A percentile compares a stretch with the other conserved stretches of the same genome.
Evolutionary conservation across 768 basidiomycete species (phyloP).

Genomic region (Suillus discolor): DNA sequence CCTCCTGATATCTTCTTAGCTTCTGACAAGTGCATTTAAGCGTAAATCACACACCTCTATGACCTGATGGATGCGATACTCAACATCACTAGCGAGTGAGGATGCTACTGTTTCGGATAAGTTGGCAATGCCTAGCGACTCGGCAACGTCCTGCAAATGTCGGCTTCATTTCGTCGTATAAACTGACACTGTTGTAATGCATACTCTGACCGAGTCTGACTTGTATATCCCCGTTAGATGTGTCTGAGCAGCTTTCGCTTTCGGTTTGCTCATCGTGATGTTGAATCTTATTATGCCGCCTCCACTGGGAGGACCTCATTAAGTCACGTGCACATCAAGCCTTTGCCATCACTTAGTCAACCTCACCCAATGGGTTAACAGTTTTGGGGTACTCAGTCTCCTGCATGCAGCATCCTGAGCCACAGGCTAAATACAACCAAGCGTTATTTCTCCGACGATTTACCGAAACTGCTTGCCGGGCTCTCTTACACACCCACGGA

Average conservation of each 20-base stretch:
- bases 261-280: conserved; percentile 44
- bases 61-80: conserved; percentile 94
- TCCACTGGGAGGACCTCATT: not conserved
- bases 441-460: too few relatives aligned
- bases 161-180: conserved; percentile 13
- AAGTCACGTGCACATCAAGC: not conserved
- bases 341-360: too few relatives aligned
- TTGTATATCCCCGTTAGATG: conserved; percentile 66
- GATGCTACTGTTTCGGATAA: conserved; percentile 81
- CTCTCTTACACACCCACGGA: too few relatives aligned
- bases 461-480: too few relatives aligned
- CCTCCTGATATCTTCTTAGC: conserved; percentile 54
- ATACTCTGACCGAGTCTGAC: conserved; percentile 62
- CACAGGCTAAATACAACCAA: too few relatives aligned
- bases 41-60: conserved; percentile 63
- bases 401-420: too few relatives aligned
- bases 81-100: conserved; percentile 92
- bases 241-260: conserved; percentile 46
- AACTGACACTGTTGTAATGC: conserved; percentile 19
- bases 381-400: too few relatives aligned
- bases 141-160: conserved; percentile 79
- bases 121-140: conserved; percentile 75
- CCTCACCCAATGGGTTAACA: too few relatives aligned
- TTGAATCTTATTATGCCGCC: not conserved
- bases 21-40: not conserved